phyloP scores from a whole-genome alignment of 2,329 filamentous ascomycete species.

The Phyllosticta capitalensis region DNA sequence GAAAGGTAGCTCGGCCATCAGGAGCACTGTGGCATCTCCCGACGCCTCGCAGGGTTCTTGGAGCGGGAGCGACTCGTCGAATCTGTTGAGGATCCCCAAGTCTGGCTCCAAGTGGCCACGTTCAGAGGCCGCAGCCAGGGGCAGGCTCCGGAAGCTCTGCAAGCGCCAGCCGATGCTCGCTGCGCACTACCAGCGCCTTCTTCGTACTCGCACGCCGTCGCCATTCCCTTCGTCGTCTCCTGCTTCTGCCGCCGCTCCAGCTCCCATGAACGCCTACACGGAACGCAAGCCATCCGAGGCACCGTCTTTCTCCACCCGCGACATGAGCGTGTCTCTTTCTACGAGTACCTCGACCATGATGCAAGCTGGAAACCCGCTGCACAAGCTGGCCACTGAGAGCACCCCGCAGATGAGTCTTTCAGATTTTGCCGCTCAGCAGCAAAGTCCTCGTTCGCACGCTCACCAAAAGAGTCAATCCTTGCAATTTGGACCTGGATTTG shows the following conservation, averaged over 20 bases:
- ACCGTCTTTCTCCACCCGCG: conserved; percentile 35
- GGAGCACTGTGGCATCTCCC: conserved; percentile 28
- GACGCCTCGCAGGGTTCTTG: conserved; percentile 34
- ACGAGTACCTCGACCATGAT: conserved; percentile 43
- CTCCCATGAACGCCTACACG: background rate
- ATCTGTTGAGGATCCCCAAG: conserved; percentile 26
- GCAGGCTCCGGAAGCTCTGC: conserved; percentile 49
- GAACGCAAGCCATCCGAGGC: conserved; percentile 1
- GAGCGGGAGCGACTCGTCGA: conserved; percentile 41
- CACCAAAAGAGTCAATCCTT: conserved; percentile 44
- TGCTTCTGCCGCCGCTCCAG: conserved; percentile 5
- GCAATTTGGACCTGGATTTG: conserved; percentile 36
- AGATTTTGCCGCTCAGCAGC: conserved; percentile 32
- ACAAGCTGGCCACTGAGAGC: conserved; percentile 32
- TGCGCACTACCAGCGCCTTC: conserved; percentile 54
- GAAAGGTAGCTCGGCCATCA: conserved; percentile 32
- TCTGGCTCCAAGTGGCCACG: conserved; percentile 43
- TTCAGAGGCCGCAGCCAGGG: conserved; percentile 48
- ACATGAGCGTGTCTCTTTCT: conserved; percentile 42
- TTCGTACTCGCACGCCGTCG: conserved; percentile 51
- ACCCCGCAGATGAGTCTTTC: conserved; percentile 25
- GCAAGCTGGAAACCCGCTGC: conserved; percentile 40
- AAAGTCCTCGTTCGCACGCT: conserved; percentile 34
- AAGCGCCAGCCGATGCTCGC: conserved; percentile 53
- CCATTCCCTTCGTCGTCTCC: conserved; percentile 40